These are phyloP conservation scores for Chalciporus chontae DNA, from an alignment of 768 basidiomycete species.

Conservation along the genomic window DNA sequence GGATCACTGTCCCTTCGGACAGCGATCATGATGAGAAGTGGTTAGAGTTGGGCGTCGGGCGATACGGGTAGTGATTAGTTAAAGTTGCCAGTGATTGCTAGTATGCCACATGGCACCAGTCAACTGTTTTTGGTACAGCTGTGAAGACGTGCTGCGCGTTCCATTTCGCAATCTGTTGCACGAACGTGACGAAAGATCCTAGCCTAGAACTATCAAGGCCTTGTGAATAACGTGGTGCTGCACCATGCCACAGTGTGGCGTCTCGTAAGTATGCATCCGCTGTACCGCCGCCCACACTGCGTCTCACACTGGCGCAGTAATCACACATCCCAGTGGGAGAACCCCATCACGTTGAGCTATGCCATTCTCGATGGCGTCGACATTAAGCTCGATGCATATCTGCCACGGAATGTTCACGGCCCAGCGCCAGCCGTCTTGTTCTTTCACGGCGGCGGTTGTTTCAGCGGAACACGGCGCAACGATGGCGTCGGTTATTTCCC, in stretches of 20 bases:
- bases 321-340: neutral
- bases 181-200: no score
- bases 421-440: conserved; percentile 1
- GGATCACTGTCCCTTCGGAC: no score
- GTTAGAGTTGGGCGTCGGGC: no score
- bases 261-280: conserved; percentile 1
- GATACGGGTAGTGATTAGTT: no score
- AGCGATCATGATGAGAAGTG: neutral
- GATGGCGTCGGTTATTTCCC: neutral
- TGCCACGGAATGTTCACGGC: neutral
- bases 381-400: conserved; percentile 1
- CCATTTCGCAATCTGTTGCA: no score
- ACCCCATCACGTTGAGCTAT: neutral
- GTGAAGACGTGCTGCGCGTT: no score
- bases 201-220: no score
- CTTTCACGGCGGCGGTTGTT: conserved; percentile 4
- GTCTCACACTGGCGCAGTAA: neutral
- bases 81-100: no score
- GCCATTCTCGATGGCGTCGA: conserved; percentile 1
- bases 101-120: no score
- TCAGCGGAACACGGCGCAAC: conserved; percentile 1
- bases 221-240: no score
- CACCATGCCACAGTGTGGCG: neutral
- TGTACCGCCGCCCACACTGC: no score
- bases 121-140: no score